phyloP scores from a whole-genome alignment of 1,284 basidiomycete genomes.

The Sporisorium scitamineum region DNA sequence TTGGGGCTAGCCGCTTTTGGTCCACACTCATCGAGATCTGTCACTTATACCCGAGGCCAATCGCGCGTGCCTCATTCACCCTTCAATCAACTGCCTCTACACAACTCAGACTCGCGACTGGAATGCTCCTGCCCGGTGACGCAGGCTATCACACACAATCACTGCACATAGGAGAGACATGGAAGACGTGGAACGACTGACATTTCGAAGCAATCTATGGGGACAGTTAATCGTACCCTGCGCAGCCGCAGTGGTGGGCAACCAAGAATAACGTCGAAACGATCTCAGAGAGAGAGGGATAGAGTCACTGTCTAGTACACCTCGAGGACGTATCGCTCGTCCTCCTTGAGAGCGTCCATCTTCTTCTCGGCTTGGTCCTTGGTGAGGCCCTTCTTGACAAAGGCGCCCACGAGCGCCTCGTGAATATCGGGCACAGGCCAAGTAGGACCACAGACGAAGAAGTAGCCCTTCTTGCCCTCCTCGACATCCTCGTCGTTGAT shows the following conservation, averaged over 20 bases:
- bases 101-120: background rate
- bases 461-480: constrained; percentile 73
- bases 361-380: constrained; percentile 81
- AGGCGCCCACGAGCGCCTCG: constrained; percentile 85
- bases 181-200: background rate
- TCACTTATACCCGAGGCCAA: constrained; percentile 23
- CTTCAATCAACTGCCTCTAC: background rate
- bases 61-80: background rate
- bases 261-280: background rate
- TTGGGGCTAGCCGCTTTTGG: constrained; percentile 51
- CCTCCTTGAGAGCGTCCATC: constrained; percentile 92
- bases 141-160: background rate
- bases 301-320: constrained; percentile 73
- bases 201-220: background rate
- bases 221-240: background rate
- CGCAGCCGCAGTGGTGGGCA: background rate
- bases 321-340: constrained; percentile 96
- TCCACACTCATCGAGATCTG: background rate
- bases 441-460: constrained; percentile 97
- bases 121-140: background rate
- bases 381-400: constrained; percentile 78
- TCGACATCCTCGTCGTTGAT: constrained; percentile 47
- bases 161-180: background rate
- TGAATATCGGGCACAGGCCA: constrained; percentile 99
- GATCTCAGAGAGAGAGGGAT: background rate